Evolutionary conservation across 225 moss, liverwort and hornwort species (phyloP).

Genomic region (Anthoceros angustus): DNA sequence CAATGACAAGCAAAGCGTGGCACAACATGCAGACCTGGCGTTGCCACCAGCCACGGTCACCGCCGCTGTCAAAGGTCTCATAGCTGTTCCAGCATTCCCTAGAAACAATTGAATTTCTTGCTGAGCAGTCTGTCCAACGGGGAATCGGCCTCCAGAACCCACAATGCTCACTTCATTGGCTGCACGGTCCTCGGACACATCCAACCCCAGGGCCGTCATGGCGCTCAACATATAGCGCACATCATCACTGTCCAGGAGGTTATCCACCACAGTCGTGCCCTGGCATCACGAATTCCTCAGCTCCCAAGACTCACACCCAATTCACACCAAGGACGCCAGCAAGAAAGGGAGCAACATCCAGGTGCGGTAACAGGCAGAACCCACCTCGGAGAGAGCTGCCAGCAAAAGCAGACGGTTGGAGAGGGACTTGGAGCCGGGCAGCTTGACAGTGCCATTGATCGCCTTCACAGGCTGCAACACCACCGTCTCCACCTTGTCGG

Average conservation of each 20-base stretch:
- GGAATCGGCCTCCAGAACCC: conserved; percentile 59
- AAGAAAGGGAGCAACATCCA: neutral
- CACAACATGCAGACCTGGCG: conserved; percentile 19
- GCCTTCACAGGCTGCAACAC: conserved; percentile 45
- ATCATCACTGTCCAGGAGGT: conserved; percentile 90
- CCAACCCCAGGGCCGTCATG: conserved; percentile 49
- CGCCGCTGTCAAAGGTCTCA: conserved; percentile 78
- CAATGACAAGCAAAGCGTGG: neutral
- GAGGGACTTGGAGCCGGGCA: conserved; percentile 89
- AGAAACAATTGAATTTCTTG: conserved; percentile 48
- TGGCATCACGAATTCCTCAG: conserved; percentile 11
- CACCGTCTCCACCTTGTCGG: conserved; percentile 43
- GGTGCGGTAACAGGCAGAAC: conserved; percentile 2
- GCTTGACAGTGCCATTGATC: conserved; percentile 69
- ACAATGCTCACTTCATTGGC: conserved; percentile 46
- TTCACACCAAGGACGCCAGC: neutral
- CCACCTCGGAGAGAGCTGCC: conserved; percentile 73
- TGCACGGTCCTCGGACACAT: conserved; percentile 49
- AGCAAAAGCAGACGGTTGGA: conserved; percentile 81
- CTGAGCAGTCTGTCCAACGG: conserved; percentile 34
- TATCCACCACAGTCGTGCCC: conserved; percentile 85
- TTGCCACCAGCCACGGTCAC: conserved; percentile 78
- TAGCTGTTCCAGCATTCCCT: conserved; percentile 83
- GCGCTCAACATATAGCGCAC: conserved; percentile 85
- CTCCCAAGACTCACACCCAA: neutral